Base-by-base conservation (phyloP, 2,329 filamentous ascomycete species). In the Metarhizium guizhouense region DNA sequence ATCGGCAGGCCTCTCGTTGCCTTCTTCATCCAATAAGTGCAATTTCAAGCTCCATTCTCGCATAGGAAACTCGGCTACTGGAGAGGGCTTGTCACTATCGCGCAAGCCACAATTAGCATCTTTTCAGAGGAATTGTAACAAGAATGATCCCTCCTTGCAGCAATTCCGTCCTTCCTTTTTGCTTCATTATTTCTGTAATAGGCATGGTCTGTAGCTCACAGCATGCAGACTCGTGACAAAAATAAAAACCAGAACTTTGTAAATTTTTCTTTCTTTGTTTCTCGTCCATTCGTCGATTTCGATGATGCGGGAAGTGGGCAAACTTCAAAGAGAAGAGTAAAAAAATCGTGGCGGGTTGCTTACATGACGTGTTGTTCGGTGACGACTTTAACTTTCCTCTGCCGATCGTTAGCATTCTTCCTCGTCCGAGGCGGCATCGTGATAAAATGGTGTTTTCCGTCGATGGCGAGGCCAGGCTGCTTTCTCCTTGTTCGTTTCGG, bases 341-440 rank as follows among this genome's bases (percentile, higher is more conserved):
- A 45, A n/a, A 34, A n/a, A 30, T 34, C 45, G 32, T 36, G 11
- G 25, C 49, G 53, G 54, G 16, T 53, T 52, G 54, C 87, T 74
- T 83, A 95, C 90, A 91, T 88, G 73, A 91, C 82, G 69, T 85
- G 82, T 74, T 97, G 93, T 76, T 94, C 86, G 53, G 94, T 97
- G 63, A 96, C 82, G 75, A 99, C 84, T 82, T 93, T 95, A 74
- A 99, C 81, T 68, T 84, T 88, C 67, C 94, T 85, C 82, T 96
- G 88, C 66, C 86, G 8, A 38, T 55, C 53, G 64, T 71, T 65
- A 70, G 68, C 52, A 54, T 57, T 58, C 10, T 53, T 57, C 47
- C 54, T 56, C 16, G 54, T 58, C 36, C 56, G 47, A 14, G 54
- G 20, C 34, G 56, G 56, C 56, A 57, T 57, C 36, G 36, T 55